Base-by-base conservation (phyloP, 2,329 filamentous ascomycete genomes). In the Talaromyces pinophilus region DNA sequence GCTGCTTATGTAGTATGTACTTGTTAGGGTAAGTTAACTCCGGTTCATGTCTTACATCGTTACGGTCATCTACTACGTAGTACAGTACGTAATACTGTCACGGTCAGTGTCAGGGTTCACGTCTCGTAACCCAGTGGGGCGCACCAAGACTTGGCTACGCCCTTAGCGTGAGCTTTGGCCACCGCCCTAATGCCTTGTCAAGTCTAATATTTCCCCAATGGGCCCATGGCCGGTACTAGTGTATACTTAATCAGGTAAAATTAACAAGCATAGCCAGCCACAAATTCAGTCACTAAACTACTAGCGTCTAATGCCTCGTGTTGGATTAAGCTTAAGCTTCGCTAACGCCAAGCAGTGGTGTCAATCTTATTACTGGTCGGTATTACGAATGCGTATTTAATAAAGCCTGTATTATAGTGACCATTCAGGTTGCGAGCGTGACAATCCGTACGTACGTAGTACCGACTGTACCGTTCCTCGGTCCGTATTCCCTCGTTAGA, bases 281-380 rank as follows among this genome's bases (percentile, higher is more conserved):
- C 35, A 44, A 7, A 11, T 25, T 2, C 15, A 59, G 54, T 13
- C 13, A 44, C 25, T 46, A 63, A 52, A 63, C 52, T 40, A 55
- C 52, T 40, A 55, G 50, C 57, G 35, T 55, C 30, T 38, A 30
- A 72, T 76, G 76, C 76, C 76, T 78, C 76, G 77, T 78, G 77
- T 79, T 73, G 76, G 76, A 78, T 79, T 79, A 79, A 79, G 77
- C 77, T 79, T 79, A 79, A 79, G 76, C 76, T 78, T 75, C 74
- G 71, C 44, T 46, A 46, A 46, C 44, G 46, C 46, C 46, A 50
- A 50, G 46, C 46, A 50, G 22, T 72, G 70, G 44, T 57, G 62
- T 46, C 62, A 57, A 55, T 63, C 52, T 28, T 63, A 60, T 60
- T 46, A 40, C 57, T 59, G 35, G 38, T 22, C 57, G 10, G 57